Conservation (phyloP, 495 filamentous ascomycete genomes). For the Oleoguttula mirabilis region DNA sequence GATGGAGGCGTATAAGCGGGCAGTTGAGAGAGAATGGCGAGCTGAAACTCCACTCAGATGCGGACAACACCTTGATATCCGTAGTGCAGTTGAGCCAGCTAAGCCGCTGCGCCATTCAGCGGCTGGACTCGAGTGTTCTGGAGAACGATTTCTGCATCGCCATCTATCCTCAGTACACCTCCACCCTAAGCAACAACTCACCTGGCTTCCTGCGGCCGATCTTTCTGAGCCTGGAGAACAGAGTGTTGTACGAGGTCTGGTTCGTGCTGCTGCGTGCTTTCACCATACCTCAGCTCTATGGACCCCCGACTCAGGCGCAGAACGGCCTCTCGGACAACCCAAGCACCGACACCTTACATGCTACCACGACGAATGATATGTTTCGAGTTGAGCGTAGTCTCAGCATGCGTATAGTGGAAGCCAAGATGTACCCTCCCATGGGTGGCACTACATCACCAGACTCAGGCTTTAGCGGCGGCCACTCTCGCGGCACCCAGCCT, state of each 20-base stretch:
- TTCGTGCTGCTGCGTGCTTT: conserved; percentile 87
- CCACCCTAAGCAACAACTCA: conserved; percentile 40
- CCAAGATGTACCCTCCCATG: conserved; percentile 37
- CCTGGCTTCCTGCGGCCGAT: conserved; percentile 57
- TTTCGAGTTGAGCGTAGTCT: conserved; percentile 55
- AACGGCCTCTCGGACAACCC: conserved; percentile 16
- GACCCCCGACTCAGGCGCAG: conserved; percentile 32
- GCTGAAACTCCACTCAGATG: conserved; percentile 78
- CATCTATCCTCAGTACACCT: conserved; percentile 75
- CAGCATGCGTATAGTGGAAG: conserved; percentile 48
- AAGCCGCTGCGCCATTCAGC: conserved; percentile 77
- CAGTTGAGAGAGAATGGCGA: conserved; percentile 91
- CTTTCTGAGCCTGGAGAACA: conserved; percentile 76
- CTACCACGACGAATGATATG: conserved; percentile 39
- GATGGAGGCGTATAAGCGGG: conserved; percentile 83
- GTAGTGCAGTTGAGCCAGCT: conserved; percentile 83
- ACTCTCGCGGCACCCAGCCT: not conserved
- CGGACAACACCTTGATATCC: conserved; percentile 64
- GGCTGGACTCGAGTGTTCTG: conserved; percentile 79
- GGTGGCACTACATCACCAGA: conserved; percentile 9
- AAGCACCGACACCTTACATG: conserved; percentile 11
- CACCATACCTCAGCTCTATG: conserved; percentile 86
- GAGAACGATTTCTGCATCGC: conserved; percentile 91
- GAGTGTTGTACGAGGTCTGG: conserved; percentile 92
- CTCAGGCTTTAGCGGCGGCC: conserved; percentile 10